Evolutionary conservation across 306 rosid genomes (phyloP).

Genomic region (Citrullus colocynthis): DNA sequence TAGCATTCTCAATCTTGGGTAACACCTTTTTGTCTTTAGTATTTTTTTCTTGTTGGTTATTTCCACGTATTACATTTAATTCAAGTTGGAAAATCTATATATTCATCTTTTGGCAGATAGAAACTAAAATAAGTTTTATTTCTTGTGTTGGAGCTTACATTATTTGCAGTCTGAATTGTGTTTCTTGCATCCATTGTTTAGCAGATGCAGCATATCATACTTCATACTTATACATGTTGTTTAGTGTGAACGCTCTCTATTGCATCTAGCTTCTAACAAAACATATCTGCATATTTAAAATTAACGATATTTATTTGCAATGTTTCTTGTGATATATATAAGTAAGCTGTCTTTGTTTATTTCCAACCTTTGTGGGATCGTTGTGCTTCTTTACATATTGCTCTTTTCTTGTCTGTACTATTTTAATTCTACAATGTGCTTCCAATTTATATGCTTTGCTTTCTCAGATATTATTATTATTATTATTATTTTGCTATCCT

Average conservation of each 20-base stretch:
- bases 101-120: not conserved
- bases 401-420: not conserved
- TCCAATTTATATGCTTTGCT: not conserved
- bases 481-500: not conserved
- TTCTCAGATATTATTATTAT: not conserved
- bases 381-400: not conserved
- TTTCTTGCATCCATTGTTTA: not conserved
- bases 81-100: not conserved
- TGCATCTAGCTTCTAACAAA: not conserved
- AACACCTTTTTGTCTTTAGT: conserved; percentile 5
- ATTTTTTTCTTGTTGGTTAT: not conserved
- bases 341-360: not conserved
- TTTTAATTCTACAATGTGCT: not conserved
- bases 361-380: not conserved
- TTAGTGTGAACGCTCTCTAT: not conserved
- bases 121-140: not conserved
- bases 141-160: not conserved
- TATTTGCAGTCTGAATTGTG: not conserved
- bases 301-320: not conserved
- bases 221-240: not conserved
- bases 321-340: not conserved
- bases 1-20: conserved; percentile 86
- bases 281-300: not conserved
- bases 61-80: not conserved
- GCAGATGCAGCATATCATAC: not conserved